Evolutionary conservation across 495 filamentous ascomycete genomes (phyloP), one percentile per base, ranked within the genome.

Genomic region (Penicillium antarcticum): DNA sequence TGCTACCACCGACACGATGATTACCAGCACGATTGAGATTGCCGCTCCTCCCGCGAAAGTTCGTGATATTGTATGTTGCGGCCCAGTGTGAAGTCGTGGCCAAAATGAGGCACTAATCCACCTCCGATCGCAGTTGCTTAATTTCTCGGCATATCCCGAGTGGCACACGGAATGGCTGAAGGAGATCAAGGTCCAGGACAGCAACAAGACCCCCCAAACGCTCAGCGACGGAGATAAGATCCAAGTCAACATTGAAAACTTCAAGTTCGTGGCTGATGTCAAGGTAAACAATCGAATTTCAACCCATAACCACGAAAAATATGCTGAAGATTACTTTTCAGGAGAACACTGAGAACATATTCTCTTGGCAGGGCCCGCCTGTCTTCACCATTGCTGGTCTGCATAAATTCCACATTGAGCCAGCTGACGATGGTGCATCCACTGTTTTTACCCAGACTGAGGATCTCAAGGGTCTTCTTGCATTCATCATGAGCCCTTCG

Each of bases 341-440:
- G 63, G 53, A 58, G 26, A 66, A 66, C 24, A 48, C 47, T 3
- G 61, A 66, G 36, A 50, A 17, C 19, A 37, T 59, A 17, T 60
- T 66, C 48, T 58, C 53, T 13, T 66, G 63, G 63, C 63, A 66
- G 26, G 63, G 63, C 9, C 63, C 63, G 13, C 61, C 61, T 3
- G 63, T 66, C 16, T 59, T 61, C 37, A 63, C 61, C 13, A 48
- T 66, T 32, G 46, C 61, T 17, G 61, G 63, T 4, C 40, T 55
- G 14, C 61, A 65, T 40, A 42, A 51, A 31, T 66, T 66, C 37
- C 56, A 47, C 24, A 57, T 66, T 10, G 55, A 66, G 37, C 53
- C 61, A 7, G 43, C 45, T 12, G 62, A 66, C 32, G 61, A 58
- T 17, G 63, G 61, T 5, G 18, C 58, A 18, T 63, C 61, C 10